phyloP scores from a whole-genome alignment of 257 asterid genomes.

The Prunella vulgaris region DNA sequence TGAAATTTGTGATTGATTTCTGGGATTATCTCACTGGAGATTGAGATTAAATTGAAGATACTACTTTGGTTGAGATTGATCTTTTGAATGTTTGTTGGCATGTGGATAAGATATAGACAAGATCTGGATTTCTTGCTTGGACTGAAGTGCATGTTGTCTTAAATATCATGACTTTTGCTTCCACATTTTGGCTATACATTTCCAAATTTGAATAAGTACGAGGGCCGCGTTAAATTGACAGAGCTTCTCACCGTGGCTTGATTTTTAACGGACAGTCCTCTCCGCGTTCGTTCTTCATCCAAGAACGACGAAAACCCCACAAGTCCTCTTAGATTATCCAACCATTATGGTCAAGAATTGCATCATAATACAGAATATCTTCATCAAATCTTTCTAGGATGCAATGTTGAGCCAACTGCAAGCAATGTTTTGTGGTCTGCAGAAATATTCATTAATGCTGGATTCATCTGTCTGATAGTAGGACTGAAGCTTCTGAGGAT shows the following conservation, averaged over 20 bases:
- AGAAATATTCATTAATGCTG: conserved; percentile 11
- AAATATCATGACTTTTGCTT: neutral
- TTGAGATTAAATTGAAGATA: neutral
- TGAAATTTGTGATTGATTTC: neutral
- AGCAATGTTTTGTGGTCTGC: conserved; percentile 19
- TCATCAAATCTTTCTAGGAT: conserved; percentile 2
- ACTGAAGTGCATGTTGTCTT: neutral
- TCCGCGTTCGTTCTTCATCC: neutral
- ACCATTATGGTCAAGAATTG: neutral
- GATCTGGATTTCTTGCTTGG: neutral
- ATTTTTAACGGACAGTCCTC: neutral
- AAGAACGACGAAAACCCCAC: neutral
- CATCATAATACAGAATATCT: neutral
- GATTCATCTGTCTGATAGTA: conserved; percentile 1
- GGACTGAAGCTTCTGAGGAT: conserved; percentile 27
- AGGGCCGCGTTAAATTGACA: neutral
- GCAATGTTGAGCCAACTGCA: conserved; percentile 21
- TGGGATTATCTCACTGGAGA: neutral
- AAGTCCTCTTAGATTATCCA: too few relatives aligned
- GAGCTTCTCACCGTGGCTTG: too few relatives aligned
- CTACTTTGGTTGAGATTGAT: neutral
- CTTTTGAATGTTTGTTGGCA: neutral
- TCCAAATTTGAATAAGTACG: neutral
- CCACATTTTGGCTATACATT: too few relatives aligned
- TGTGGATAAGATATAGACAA: neutral